Evolutionary conservation across 1,139 yeast genomes (phyloP), one percentile per base, ranked within the genome.

Genomic region (Blastobotrys proliferans): DNA sequence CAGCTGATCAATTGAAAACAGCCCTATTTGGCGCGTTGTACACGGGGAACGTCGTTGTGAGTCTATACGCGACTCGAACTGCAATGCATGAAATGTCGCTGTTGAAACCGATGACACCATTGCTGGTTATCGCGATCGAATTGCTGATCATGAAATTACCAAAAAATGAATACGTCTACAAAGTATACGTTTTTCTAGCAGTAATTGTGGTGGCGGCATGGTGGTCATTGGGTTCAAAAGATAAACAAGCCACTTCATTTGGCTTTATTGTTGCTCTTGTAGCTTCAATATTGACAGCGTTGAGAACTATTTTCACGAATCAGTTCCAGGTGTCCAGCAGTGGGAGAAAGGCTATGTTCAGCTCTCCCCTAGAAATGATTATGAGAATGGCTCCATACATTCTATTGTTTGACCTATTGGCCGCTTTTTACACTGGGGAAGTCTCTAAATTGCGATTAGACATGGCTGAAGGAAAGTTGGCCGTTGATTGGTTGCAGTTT

Each of bases 361-460:
- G 57, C 13, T 47, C 55, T 9, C 57, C 61, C 1, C 43, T 55
- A 26, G 62, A 57, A 43, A 49, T 57, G 25, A 48, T 57, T 13
- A 51, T 54, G 47, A 48, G 62, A 31, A 53, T 55, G 55, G 47
- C 55, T 5, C 60, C 61, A 2, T 41, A 57, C 19, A 58, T 61
- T 4, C 49, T 49, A 41, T 37, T 43, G 13, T 61, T 55, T 48
- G 47, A 55, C 17, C 14, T 55, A 19, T 36, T 50, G 27, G 54
- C 53, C 37, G 54, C 57, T n/a, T 53, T 43, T 39, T 30, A 52
- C 33, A 51, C 56, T 29, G 62, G 61, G 29, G 62, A 57, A 43
- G 45, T 39, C 43, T 46, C 19, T 36, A 48, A 40, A 33, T 48
- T 29, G 34, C 32, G 16, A 2, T 14, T 14, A 3, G 38, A 26